Evolutionary conservation across 345 rosid genomes (phyloP), one percentile per base, ranked within the genome.

Genomic region (Ailanthus altissimus): DNA sequence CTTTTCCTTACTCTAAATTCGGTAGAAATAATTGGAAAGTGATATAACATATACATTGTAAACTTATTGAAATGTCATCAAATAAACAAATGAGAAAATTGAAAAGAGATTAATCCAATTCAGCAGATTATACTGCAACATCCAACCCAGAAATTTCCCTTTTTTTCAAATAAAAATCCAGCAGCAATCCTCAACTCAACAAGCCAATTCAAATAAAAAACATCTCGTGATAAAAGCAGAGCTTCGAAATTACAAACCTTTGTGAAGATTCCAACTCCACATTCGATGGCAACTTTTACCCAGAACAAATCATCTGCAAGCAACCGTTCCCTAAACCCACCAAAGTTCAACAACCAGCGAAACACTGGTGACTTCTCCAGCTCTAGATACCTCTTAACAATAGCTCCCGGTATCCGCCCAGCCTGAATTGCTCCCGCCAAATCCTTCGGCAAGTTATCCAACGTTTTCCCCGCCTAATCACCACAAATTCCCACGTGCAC

Each of bases 241-340:
- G 47, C 18, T 10, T 26, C 28, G 8, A 63, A 60, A 62, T 46
- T 3, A 70, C 65, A 60, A 74, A 86, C 95, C 92, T 91, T 91
- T 43, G 90, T 89, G 84, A 91, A 91, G 77, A 91, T 81, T 28
- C 95, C 95, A 59, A 91, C 91, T 28, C 95, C 93, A 75, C 93
- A 89, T 77, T 91, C 95, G 4, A 89, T 89, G 46, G 81, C 93
- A 72, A 91, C 91, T 79, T 91, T 91, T 25, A 90, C 74, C 78
- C 89, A 84, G 85, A 91, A 91, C 51, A 91, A 78, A 78, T 91
- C 95, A 74, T 91, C 96, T 5, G 90, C 93, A 53, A 89, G 85
- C 83, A 91, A 81, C 64, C 93, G 81, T 63, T 91, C 96, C 84
- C 83, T 89, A 63, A 89, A 89, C 40, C 93, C 96, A 25, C 88